Base-by-base conservation (phyloP, 1,284 basidiomycete genomes). In the Trametes pubescens region DNA sequence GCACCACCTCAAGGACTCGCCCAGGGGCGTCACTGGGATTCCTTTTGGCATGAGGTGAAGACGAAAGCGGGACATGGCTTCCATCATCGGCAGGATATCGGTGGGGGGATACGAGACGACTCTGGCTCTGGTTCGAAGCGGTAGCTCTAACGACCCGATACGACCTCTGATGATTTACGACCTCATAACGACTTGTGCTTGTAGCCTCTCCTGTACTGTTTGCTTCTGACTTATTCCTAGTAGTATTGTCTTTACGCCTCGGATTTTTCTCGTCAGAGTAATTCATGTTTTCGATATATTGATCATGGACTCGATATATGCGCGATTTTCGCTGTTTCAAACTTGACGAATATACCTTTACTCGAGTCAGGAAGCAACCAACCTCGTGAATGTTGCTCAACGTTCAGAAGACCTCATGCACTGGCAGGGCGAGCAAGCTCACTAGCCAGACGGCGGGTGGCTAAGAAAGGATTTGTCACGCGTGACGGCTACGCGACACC, bases 31-130 rank as follows among this genome's bases (percentile, higher is more conserved):
- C 60, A 72, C 38, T 86, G 84, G 84, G 79, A 84, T 44, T 76
- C 80, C 8, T 86, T 86, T 73, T 78, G 76, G 76, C 66, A 61
- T 18, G 75, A 76, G 40, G 75, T 78, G 37, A 73, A 74, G 63
- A 63, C 64, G 26, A 76, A 75, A 67, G 75, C 76, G 1, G 66
- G 64, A 22, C 67, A 69, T 43, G 66, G 67, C 4, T 66, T 70
- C 53, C 61, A 66, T 18, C 65, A 62, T 44, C 59, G 57, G 4
- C 51, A 57, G n/a, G 52, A 60, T 34, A 51, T 40, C 3, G 61
- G 58, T n/a, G 38, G 34, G 2, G 61, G 46, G 6, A 49, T 16
- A 35, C 49, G 53, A 47, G 43, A 26, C 16, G 35, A n/a, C 40
- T 43, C 26, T 56, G 52, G 40, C 32, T 51, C 49, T 38, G 44